phyloP scores from a whole-genome alignment of 176 grass and related monocot genomes.

The Avena insularis region DNA sequence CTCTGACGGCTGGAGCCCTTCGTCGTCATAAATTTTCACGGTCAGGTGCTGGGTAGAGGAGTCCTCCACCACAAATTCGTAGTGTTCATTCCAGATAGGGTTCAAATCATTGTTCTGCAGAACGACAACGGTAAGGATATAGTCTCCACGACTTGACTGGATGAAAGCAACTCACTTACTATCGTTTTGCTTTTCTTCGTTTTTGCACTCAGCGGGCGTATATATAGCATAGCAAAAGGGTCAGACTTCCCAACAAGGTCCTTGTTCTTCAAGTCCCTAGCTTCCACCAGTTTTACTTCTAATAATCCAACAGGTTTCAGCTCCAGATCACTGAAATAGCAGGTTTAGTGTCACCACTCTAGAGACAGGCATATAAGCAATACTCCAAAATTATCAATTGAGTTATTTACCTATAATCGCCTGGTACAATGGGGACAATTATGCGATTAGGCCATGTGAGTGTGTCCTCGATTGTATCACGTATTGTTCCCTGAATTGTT shows the following conservation, averaged over 20 bases:
- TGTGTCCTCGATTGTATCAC: slow-evolving; percentile 92
- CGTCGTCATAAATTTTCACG: slow-evolving; percentile 88
- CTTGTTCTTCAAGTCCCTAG: slow-evolving; percentile 86
- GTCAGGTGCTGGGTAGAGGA: slow-evolving; percentile 87
- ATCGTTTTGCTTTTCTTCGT: slow-evolving; percentile 96
- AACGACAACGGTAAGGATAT: slow-evolving; percentile 47
- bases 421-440: slow-evolving; percentile 91
- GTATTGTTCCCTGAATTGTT: slow-evolving; percentile 72
- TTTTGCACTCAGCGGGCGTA: slow-evolving; percentile 86
- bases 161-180: slow-evolving; percentile 63
- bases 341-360: slow-evolving; percentile 30
- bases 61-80: slow-evolving; percentile 95
- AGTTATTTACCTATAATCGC: slow-evolving; percentile 82
- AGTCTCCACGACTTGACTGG: slow-evolving; percentile 30
- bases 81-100: slow-evolving; percentile 97
- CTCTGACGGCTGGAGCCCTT: slow-evolving; percentile 85
- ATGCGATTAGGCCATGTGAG: slow-evolving; percentile 94
- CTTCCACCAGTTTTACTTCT: slow-evolving; percentile 98
- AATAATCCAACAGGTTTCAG: slow-evolving; percentile 90
- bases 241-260: slow-evolving; percentile 96
- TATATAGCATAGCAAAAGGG: slow-evolving; percentile 79
- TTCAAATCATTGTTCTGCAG: slow-evolving; percentile 97
- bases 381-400: slow-evolving; percentile 28
- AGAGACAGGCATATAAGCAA: slow-evolving; percentile 11
- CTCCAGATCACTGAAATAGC: slow-evolving; percentile 83